These are phyloP conservation scores for Rhododendron mucronatum DNA, from an alignment of 148 eudicot genomes.

Conservation along the genomic window DNA sequence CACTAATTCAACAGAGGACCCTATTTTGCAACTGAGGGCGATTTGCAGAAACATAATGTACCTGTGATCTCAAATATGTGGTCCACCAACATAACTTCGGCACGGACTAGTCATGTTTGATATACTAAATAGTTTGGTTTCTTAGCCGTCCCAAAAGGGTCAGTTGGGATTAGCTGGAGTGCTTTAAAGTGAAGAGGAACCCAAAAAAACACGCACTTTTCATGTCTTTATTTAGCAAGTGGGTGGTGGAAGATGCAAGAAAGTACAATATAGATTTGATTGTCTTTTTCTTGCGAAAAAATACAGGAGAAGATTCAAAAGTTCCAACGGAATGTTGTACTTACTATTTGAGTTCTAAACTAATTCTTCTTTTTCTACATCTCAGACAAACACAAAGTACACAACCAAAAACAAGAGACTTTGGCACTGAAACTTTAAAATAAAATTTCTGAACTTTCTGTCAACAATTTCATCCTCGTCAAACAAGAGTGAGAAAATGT, in stretches of 20 bases:
- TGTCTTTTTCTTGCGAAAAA: background rate
- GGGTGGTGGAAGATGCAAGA: background rate
- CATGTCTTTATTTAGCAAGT: background rate
- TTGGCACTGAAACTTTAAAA: background rate
- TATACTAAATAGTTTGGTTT: background rate
- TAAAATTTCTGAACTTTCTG: background rate
- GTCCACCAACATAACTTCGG: background rate
- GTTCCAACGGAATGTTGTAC: background rate
- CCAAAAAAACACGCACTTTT: background rate
- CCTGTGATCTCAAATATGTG: background rate
- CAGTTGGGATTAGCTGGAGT: background rate
- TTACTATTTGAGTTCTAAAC: background rate
- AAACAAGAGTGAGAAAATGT: background rate
- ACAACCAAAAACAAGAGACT: background rate
- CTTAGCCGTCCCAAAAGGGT: background rate
- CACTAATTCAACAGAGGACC: background rate
- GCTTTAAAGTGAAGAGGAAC: background rate
- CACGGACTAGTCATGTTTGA: background rate
- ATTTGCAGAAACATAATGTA: background rate
- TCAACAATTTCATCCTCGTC: background rate
- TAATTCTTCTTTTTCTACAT: background rate
- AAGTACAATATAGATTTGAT: background rate
- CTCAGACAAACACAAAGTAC: background rate
- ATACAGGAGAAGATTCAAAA: background rate
- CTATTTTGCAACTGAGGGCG: background rate